A percentile compares a stretch with the other conserved stretches of the same genome.
These are phyloP conservation scores for Alloteropsis angusta DNA, from an alignment of 202 grass and related monocot genomes.

Conservation along the genomic window DNA sequence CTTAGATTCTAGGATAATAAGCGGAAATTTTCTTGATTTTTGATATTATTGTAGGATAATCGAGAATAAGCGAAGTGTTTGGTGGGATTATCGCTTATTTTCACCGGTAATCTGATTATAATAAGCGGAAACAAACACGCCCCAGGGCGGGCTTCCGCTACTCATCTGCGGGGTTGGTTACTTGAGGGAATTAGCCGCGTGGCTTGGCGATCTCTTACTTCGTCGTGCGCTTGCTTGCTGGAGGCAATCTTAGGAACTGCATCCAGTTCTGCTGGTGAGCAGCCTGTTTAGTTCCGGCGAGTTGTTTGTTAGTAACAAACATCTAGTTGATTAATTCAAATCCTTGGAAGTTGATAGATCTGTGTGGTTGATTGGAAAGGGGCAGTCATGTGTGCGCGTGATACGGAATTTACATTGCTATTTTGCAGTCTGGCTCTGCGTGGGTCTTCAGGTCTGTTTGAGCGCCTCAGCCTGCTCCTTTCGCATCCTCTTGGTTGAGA, in stretches of 20 bases:
- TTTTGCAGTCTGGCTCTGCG: background rate
- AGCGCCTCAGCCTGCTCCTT: background rate
- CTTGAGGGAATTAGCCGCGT: background rate
- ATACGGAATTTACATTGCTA: background rate
- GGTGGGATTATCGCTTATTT: too few species aligned
- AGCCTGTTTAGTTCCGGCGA: background rate
- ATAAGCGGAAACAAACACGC: too few species aligned
- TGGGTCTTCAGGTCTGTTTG: background rate
- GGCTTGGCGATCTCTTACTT: background rate
- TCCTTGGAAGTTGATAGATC: background rate
- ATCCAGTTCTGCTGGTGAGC: background rate
- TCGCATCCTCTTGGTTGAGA: background rate
- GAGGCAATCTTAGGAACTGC: background rate
- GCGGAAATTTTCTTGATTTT: too few species aligned
- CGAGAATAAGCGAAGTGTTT: too few species aligned
- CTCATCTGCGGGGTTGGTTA: background rate
- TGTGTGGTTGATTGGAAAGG: background rate
- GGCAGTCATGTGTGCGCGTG: background rate
- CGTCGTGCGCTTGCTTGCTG: too few species aligned
- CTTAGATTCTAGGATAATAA: too few species aligned
- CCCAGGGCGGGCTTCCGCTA: background rate
- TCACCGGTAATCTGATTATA: too few species aligned
- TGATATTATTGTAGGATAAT: too few species aligned
- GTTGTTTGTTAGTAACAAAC: background rate
- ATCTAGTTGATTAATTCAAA: background rate